Evolutionary conservation across 768 basidiomycete genomes (phyloP), one percentile per base, ranked within the genome.

Genomic region (Infundibulicybe gibba): DNA sequence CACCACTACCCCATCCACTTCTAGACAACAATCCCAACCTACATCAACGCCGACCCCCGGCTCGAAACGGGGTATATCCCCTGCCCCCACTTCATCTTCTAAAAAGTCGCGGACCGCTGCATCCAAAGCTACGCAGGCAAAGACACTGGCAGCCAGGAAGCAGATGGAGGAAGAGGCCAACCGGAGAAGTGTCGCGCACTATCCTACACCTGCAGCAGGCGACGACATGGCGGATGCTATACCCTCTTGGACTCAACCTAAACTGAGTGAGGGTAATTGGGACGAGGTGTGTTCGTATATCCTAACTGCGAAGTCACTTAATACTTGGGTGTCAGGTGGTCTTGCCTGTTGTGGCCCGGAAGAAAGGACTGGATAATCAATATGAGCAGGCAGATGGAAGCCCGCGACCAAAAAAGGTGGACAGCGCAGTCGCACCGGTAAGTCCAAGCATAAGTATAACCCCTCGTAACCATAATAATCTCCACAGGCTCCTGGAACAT

Each of bases 301-400:
- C 40, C 48, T 41, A 45, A 5, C 44, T 40, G 38, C 45, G 20
- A 35, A 47, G 41, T 38, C 41, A 32, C 31, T 50, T 49, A 45
- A 33, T 43, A 47, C 51, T 52, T 38, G 40, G 41, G 16, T 38
- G 37, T 3, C 52, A 90, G 88, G 88, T 91, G 33, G 85, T 93
- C 1, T 69, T 92, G 11, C 90, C 90, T 19, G 88, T 86, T 5
- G 88, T 93, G 11, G 89, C 90, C 6, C 76, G 87, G 48, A 90
- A 91, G 69, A 87, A 81, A 57, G 89, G 90, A 6, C 61, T 93
- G 40, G 80, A 87, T 48, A 80, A 75, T 34, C 75, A 82, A 49
- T 90, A 87, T 57, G 76, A 83, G 50, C 74, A 76, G 39, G 83
- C 76, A 8, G 79, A 82, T 57, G 89, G 89, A n/a, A 82, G 79